Evolutionary conservation across 345 rosid genomes (phyloP).

Genomic region (Hibiscus trionum): DNA sequence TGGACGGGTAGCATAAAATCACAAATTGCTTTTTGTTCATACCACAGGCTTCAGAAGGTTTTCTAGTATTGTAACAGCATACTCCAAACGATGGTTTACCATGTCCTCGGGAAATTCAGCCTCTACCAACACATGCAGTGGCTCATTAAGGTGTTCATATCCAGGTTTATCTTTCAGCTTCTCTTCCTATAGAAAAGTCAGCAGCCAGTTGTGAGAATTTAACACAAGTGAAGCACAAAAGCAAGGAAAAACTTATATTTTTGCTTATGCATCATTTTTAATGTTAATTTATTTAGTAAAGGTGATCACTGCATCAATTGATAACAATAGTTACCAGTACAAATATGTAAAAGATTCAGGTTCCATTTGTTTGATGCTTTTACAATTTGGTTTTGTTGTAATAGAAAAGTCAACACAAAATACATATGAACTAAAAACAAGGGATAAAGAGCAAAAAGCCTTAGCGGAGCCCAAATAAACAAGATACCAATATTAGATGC

Average conservation of each 20-base stretch:
- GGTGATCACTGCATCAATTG: neutral
- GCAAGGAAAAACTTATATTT: neutral
- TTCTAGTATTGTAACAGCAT: conserved; percentile 65
- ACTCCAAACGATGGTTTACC: conserved; percentile 58
- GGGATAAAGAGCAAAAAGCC: too few relatives aligned
- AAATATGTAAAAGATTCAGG: neutral
- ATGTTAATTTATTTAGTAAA: neutral
- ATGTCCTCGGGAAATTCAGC: conserved; percentile 87
- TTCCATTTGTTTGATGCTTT: neutral
- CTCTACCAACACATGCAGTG: conserved; percentile 75
- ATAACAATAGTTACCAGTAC: neutral
- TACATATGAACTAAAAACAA: too few relatives aligned
- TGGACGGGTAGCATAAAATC: neutral
- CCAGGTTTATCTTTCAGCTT: conserved; percentile 88
- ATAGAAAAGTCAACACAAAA: too few relatives aligned
- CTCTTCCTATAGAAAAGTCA: conserved; percentile 52
- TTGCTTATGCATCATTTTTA: neutral
- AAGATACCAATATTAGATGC: too few relatives aligned
- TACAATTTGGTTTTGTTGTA: too few relatives aligned
- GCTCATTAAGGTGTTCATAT: conserved; percentile 89
- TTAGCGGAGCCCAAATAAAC: too few relatives aligned
- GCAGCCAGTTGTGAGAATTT: conserved; percentile 5
- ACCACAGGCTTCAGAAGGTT: conserved; percentile 90
- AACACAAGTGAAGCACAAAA: neutral
- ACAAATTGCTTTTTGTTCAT: conserved; percentile 9